Evolutionary conservation across 2,329 filamentous ascomycete species (phyloP), one percentile per base, ranked within the genome.

Genomic region (Pleomassaria siparia): DNA sequence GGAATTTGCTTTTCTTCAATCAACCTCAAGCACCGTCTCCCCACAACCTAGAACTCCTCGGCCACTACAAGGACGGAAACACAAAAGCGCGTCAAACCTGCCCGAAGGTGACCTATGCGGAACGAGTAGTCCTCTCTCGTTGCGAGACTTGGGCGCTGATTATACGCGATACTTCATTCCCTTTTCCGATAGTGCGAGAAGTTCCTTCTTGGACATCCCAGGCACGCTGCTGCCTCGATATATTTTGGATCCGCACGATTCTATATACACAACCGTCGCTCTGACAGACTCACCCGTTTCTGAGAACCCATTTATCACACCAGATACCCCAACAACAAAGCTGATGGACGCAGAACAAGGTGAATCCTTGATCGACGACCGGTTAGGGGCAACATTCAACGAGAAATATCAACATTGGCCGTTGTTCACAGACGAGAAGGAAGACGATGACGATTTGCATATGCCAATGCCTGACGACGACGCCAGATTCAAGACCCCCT

Each of bases 401-500:
- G 75, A 75, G 46, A 66, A 70, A 28, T 72, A 69, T 20, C 69
- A 71, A 18, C 67, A 55, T 1, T 76, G 75, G 57, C 73, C 77
- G 4, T 56, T 81, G 16, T 77, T 78, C 52, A 66, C 70, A 12
- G 73, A 80, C 49, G 72, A 80, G 49, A 70, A 74, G 40, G 80
- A 82, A 56, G 72, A 72, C 21, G 80, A 82, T 51, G 80, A 82
- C 51, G 74, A 76, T 21, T 72, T 80, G 63, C 79, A 82, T 49
- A 76, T 78, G 69, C 79, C 80, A 9, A 66, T 69, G 39, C 74
- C 74, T 40, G 76, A 80, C 52, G 74, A 78, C 44, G 77, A 80
- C 49, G 66, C 72, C 47, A 63, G 55, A 33, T 71, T 70, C 60
- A 77, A 71, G 53, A 63, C 74, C 7, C 71, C 59, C 13, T 63